Evolutionary conservation across 495 filamentous ascomycete species (phyloP), one percentile per base, ranked within the genome.

Genomic region (Barbatosphaeria neglecta): DNA sequence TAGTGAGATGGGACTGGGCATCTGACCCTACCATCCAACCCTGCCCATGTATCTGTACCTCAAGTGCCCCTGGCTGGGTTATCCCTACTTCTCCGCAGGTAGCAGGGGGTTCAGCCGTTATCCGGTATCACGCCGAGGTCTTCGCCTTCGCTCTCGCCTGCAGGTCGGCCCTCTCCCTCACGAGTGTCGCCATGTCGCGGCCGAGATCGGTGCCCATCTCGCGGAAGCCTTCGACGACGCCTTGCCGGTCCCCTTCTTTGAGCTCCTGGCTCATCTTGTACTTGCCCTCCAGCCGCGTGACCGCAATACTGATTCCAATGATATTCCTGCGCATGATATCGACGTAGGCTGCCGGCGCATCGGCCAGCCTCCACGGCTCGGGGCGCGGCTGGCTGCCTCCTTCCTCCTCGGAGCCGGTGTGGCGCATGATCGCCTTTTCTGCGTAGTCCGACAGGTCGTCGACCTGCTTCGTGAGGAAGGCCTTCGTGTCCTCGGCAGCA

Each of bases 261-360:
- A 74, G 59, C 54, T 78, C 74, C 59, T 77, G 71, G 46, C 72
- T 77, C 73, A 78, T 74, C 61, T 78, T 78, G 41, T 65, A 75
- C 55, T 78, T 78, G 19, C 76, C 76, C 35, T 66, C 66, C 40
- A 80, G 48, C 2, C 62, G 49, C n/a, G 64, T 57, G 47, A 80
- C 65, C 10, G 53, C 46, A 28, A 80, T 67, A 57, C 77, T 67
- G 37, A 80, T 65, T 0, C 75, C 76, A 27, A 80, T 68, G 47
- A 80, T 77, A 24, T 55, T 62, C 55, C 72, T 77, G 60, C 69
- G 69, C 57, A 78, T 45, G 6, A 78, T 41, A 1, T 66, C 60
- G 19, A 73, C 47, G 56, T 72, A 78, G 10, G 50, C 46, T 17
- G 52, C 55, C 13, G 76, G 76, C 15, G 73, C 72, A 49, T 80